Base-by-base conservation (phyloP, 78 protist species). In the Creolimax fragrantissima region DNA sequence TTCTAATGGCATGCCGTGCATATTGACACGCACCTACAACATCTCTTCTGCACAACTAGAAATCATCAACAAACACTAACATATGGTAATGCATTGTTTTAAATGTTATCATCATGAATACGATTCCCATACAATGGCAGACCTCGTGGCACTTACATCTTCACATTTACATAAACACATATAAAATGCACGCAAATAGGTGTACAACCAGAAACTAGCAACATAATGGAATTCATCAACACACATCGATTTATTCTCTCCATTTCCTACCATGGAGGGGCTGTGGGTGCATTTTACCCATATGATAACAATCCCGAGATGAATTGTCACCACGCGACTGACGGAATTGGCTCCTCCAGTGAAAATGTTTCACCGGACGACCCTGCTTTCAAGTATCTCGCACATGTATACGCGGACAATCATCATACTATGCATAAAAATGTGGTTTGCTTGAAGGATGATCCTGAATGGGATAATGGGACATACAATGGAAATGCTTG, bases 261-360 rank as follows among this genome's bases (percentile, higher is more conserved):
- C 24, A 94, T 94, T 4, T 94, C 91, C 81, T 42, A 94, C 6
- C 97, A 96, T 89, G 97, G 97, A 32, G 97, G 97, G 6, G 90
- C 95, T 3, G 84, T 94, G 5, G 97, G 93, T 7, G 96, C 93
- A n/a, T 92, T 85, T 81, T 96, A 94, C 43, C 95, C 35, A 84
- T 95, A 4, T 41, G 93, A 83, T 44, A 81, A 91, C 45, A 35
- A 11, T 39, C 4, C 74, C 44, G 7, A 32, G 7, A 83, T 83
- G 86, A 83, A 85, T 11, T 85, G 89, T 11, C 32, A 35, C 90
- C 81, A 88, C 83, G 41, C 3, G 43, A 43, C 3, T 41, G 37
- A 36, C 91, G 42, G 3, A 17, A 94, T 91, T 39, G 44, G 7
- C 5, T 5, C 39, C 86, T n/a, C 86, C 6, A 4, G 7, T 5